phyloP scores from a whole-genome alignment of 768 basidiomycete genomes.

The Kwoniella heveanensis region DNA sequence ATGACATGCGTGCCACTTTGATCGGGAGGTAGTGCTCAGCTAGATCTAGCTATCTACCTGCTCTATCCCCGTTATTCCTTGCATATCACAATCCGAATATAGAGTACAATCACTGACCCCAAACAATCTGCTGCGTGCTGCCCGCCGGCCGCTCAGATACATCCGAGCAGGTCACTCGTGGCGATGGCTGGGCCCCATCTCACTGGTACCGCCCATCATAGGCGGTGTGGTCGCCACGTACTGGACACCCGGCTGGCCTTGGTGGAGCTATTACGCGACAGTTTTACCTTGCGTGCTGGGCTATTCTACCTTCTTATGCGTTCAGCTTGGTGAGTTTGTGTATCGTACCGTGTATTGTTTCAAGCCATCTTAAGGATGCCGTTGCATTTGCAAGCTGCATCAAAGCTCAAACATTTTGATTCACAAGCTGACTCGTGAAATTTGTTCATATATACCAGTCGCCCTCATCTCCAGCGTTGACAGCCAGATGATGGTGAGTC shows the following conservation, averaged over 20 bases:
- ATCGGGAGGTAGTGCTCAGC: too few species aligned
- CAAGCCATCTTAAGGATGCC: too few species aligned
- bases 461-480: constrained; percentile 50
- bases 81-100: not conserved
- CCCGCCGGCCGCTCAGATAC: constrained; percentile 35
- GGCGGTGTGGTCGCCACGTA: constrained; percentile 37
- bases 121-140: not conserved
- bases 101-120: not conserved
- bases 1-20: too few species aligned
- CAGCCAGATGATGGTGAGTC: constrained; percentile 50
- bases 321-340: constrained; percentile 41
- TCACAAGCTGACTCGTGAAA: too few species aligned
- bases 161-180: constrained; percentile 49
- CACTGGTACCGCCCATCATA: constrained; percentile 40
- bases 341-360: too few species aligned
- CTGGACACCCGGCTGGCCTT: constrained; percentile 44
- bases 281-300: constrained; percentile 49
- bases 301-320: constrained; percentile 52
- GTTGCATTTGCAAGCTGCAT: too few species aligned
- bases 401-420: too few species aligned
- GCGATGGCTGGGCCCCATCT: constrained; percentile 35
- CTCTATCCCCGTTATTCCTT: too few species aligned
- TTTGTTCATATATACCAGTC: constrained; percentile 27
- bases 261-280: constrained; percentile 45
- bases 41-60: too few species aligned